Conservation (phyloP, 495 filamentous ascomycete genomes). For the Rhypophila decipiens region DNA sequence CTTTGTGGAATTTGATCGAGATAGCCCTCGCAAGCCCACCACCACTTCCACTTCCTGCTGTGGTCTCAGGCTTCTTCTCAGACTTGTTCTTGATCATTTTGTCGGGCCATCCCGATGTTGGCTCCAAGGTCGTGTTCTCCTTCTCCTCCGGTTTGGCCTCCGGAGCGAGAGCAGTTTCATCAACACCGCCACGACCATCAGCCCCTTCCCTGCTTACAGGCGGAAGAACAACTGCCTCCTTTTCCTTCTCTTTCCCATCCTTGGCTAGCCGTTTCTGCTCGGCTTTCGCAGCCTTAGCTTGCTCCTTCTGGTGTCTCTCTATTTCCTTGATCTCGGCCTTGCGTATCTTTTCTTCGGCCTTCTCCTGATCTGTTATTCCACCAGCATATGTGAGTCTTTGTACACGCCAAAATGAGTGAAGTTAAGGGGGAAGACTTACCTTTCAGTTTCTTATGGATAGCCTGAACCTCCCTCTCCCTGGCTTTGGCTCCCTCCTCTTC, state of each 20-base stretch:
- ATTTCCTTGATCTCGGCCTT: conserved; percentile 47
- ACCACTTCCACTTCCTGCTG: background rate
- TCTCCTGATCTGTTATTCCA: conserved; percentile 37
- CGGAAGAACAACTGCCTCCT: conserved; percentile 7
- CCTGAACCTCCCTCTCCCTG: conserved; percentile 39
- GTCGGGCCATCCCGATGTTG: background rate
- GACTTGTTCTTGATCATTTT: background rate
- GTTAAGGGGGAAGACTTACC: conserved; percentile 21
- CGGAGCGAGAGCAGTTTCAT: background rate
- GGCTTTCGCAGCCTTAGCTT: conserved; percentile 41
- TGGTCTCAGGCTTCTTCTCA: background rate
- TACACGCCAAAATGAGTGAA: background rate
- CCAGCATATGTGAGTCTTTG: conserved; percentile 11
- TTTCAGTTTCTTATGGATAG: conserved; percentile 36
- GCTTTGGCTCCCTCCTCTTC: conserved; percentile 38
- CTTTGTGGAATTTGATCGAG: conserved; percentile 17
- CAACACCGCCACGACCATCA: background rate
- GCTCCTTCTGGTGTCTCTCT: conserved; percentile 43
- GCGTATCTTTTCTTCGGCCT: conserved; percentile 40
- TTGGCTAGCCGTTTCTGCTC: conserved; percentile 44
- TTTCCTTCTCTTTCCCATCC: conserved; percentile 33
- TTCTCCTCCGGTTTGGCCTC: conserved; percentile 1
- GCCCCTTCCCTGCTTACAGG: too few species aligned
- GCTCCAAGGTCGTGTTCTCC: background rate
- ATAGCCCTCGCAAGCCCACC: conserved; percentile 7